phyloP scores from a whole-genome alignment of 2,329 filamentous ascomycete genomes.

The Microcyclospora tardicrescens region DNA sequence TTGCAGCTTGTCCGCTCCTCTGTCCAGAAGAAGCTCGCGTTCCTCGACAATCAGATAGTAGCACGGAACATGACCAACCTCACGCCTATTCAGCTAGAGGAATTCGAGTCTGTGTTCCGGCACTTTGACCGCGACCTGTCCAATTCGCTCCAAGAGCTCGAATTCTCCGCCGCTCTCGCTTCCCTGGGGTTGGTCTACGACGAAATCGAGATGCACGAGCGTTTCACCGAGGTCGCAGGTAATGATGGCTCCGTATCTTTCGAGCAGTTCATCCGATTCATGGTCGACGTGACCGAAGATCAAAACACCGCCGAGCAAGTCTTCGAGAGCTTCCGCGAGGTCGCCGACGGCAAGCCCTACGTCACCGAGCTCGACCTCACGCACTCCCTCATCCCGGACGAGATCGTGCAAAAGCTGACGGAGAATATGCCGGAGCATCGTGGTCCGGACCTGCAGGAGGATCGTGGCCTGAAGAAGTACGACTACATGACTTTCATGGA shows the following conservation, averaged over 20 bases:
- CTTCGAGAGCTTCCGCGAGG: constrained; percentile 93
- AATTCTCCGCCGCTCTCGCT: constrained; percentile 92
- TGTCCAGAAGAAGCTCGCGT: constrained; percentile 90
- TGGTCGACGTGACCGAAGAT: constrained; percentile 97
- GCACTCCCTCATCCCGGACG: constrained; percentile 89
- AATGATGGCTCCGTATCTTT: constrained; percentile 69
- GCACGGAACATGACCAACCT: constrained; percentile 97
- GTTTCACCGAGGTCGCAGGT: constrained; percentile 69
- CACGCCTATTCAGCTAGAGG: constrained; percentile 93
- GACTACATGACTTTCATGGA: constrained; percentile 99
- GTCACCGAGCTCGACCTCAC: constrained; percentile 95
- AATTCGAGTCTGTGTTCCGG: constrained; percentile 95
- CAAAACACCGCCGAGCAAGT: constrained; percentile 98
- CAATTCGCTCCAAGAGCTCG: constrained; percentile 81
- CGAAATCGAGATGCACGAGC: constrained; percentile 95
- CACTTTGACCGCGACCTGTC: constrained; percentile 92
- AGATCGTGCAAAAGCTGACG: constrained; percentile 86
- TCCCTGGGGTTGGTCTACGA: constrained; percentile 91
- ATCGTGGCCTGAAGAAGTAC: constrained; percentile 73
- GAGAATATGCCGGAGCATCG: constrained; percentile 73
- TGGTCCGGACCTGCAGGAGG: constrained; percentile 75
- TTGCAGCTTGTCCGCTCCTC: constrained; percentile 80
- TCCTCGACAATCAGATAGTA: constrained; percentile 97
- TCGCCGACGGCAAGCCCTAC: constrained; percentile 96
- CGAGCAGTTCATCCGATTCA: constrained; percentile 98